Conservation (phyloP, 106 monocot genomes). For the Dendrobium catenatum region DNA sequence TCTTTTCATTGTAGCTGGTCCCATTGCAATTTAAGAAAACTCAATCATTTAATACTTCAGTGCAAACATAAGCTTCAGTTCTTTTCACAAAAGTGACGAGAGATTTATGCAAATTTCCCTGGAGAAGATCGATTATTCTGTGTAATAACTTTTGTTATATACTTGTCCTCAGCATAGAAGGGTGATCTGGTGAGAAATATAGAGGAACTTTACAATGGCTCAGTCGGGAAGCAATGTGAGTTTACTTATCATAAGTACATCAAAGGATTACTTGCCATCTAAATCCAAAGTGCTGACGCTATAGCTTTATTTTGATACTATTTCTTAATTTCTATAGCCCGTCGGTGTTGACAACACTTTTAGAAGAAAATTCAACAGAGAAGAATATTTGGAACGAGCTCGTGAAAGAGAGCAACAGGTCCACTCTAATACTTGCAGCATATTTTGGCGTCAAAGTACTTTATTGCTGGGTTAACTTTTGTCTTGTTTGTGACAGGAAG, state of each 20-base stretch:
- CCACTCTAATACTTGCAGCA: not conserved
- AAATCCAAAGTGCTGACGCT: not conserved
- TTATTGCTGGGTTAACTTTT: not conserved
- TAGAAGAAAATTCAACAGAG: constrained; percentile 74
- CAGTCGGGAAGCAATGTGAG: constrained; percentile 34
- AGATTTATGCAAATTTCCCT: not conserved
- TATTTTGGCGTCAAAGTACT: not conserved
- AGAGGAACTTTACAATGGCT: constrained; percentile 17
- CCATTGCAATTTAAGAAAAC: not conserved
- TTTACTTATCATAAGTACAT: not conserved
- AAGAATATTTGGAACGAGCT: constrained; percentile 73
- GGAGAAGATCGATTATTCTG: not conserved
- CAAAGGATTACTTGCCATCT: not conserved
- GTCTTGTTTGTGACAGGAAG: constrained; percentile 31
- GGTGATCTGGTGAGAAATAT: not conserved
- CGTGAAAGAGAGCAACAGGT: constrained; percentile 67
- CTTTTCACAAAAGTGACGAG: not conserved
- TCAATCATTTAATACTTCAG: not conserved
- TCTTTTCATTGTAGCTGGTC: not conserved
- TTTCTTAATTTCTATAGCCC: constrained; percentile 24
- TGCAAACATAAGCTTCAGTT: not conserved
- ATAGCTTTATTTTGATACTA: not conserved
- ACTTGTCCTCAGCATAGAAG: not conserved
- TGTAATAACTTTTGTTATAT: not conserved
- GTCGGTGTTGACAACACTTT: constrained; percentile 91